Conservation (phyloP, 805 yeast species). For the Barnettozyma sp. region DNA sequence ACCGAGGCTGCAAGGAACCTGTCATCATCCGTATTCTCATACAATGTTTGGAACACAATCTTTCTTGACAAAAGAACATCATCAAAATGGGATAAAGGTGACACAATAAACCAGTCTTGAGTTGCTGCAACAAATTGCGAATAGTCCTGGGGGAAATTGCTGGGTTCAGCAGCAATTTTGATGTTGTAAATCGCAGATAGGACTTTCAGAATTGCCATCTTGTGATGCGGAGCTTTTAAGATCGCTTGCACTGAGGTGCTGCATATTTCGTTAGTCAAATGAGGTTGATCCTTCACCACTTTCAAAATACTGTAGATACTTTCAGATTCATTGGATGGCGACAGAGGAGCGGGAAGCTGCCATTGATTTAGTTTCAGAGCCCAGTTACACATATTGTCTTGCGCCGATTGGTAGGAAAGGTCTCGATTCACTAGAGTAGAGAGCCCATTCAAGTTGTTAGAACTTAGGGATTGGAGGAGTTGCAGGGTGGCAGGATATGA, state of each 20-base stretch:
- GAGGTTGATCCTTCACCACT: slow-evolving; percentile 32
- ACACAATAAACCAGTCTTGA: slow-evolving; percentile 31
- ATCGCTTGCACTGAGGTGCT: background rate
- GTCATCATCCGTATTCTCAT: background rate
- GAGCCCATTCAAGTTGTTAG: slow-evolving; percentile 52
- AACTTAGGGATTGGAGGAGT: slow-evolving; percentile 35
- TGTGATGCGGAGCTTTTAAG: slow-evolving; percentile 18
- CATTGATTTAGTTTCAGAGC: slow-evolving; percentile 74
- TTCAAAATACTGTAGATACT: slow-evolving; percentile 48
- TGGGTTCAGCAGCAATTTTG: too few relatives aligned
- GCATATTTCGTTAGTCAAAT: slow-evolving; percentile 1
- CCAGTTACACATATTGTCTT: slow-evolving; percentile 48
- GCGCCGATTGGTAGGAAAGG: too few relatives aligned
- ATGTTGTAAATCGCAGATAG: slow-evolving; percentile 9
- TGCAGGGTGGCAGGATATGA: slow-evolving; percentile 8
- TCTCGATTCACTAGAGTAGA: slow-evolving; percentile 38
- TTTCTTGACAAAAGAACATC: slow-evolving; percentile 38
- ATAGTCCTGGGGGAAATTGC: slow-evolving; percentile 5
- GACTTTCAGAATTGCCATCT: slow-evolving; percentile 5
- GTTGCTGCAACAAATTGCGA: slow-evolving; percentile 10
- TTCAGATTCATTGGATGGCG: slow-evolving; percentile 34
- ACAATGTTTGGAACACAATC: slow-evolving; percentile 21
- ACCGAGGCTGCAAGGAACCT: slow-evolving; percentile 23
- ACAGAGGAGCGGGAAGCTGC: slow-evolving; percentile 53
- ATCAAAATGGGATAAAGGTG: slow-evolving; percentile 35